These are phyloP conservation scores for Coemansia sp. DNA, from an alignment of 192 early-diverging fungal species.

Conservation along the genomic window DNA sequence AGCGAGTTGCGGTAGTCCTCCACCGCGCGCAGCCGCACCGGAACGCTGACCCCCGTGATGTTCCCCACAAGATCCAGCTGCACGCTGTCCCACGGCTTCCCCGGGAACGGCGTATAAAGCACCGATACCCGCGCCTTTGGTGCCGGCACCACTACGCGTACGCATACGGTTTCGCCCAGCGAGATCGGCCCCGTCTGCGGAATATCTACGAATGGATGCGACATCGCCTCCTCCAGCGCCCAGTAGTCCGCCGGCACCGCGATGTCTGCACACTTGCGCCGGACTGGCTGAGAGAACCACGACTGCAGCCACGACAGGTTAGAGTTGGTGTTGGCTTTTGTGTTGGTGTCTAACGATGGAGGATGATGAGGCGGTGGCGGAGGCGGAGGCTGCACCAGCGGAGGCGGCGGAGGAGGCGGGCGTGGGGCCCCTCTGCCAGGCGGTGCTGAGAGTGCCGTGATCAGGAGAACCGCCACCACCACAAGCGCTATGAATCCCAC, in stretches of 20 bases:
- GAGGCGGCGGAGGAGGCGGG: background rate
- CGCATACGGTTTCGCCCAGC: conserved; percentile 36
- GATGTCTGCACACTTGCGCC: conserved; percentile 11
- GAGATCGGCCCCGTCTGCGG: background rate
- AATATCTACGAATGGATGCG: conserved; percentile 21
- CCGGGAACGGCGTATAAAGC: conserved; percentile 24
- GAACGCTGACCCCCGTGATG: conserved; percentile 20
- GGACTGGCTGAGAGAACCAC: conserved; percentile 1
- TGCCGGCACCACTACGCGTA: conserved; percentile 51
- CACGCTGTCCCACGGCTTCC: conserved; percentile 43
- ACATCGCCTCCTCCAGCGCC: background rate
- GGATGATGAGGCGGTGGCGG: too few species aligned
- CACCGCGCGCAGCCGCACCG: conserved; percentile 14
- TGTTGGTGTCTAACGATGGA: too few species aligned
- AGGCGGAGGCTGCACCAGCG: background rate
- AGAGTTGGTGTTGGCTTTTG: too few species aligned
- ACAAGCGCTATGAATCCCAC: background rate
- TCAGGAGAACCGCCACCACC: background rate
- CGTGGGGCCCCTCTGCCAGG: background rate
- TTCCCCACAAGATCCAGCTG: conserved; percentile 30
- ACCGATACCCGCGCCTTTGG: background rate
- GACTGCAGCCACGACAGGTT: background rate
- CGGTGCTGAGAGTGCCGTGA: background rate
- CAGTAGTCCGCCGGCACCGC: conserved; percentile 11
- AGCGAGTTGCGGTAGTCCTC: conserved; percentile 17